Percentiles rank a stretch among this genome's conserved stretches.
Conservation (phyloP, 164 flowering plant genomes). For the Magnolia sinica region DNA sequence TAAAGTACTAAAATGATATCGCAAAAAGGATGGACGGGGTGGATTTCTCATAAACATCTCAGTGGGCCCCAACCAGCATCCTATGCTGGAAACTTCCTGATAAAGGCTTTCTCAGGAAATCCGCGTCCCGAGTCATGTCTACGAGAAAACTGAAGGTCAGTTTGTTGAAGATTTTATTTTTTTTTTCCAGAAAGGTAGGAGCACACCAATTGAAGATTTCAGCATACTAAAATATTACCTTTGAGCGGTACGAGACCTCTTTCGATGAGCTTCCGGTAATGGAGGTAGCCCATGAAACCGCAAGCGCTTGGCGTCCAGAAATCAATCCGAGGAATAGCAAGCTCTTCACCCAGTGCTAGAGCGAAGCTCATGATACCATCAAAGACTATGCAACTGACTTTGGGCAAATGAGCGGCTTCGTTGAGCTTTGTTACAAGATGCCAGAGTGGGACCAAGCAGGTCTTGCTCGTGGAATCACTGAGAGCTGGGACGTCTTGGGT, state of each 20-base stretch:
- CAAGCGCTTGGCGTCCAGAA: constrained; percentile 19
- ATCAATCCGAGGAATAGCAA: constrained; percentile 5
- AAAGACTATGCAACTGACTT: constrained; percentile 11
- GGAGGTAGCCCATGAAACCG: constrained; percentile 1
- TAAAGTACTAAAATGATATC: no score
- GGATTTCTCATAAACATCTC: no score
- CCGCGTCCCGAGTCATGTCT: no score
- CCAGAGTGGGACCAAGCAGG: constrained; percentile 22
- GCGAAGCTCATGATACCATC: constrained; percentile 11
- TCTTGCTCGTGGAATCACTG: constrained; percentile 32
- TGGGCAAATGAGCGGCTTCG: background rate
- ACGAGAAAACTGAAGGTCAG: no score
- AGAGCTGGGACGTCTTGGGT: constrained; percentile 50
- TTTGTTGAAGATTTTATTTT: no score
- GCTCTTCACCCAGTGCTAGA: constrained; percentile 10
- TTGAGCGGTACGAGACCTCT: constrained; percentile 9
- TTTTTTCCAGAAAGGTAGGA: no score
- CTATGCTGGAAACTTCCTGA: no score
- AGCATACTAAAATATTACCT: constrained; percentile 4
- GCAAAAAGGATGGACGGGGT: no score
- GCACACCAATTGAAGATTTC: no score
- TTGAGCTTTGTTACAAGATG: constrained; percentile 13
- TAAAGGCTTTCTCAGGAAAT: no score
- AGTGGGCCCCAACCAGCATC: no score
- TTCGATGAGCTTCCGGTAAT: background rate